These are phyloP conservation scores for Penicillium sp. DNA, from an alignment of 2,329 filamentous ascomycete genomes.

Conservation along the genomic window DNA sequence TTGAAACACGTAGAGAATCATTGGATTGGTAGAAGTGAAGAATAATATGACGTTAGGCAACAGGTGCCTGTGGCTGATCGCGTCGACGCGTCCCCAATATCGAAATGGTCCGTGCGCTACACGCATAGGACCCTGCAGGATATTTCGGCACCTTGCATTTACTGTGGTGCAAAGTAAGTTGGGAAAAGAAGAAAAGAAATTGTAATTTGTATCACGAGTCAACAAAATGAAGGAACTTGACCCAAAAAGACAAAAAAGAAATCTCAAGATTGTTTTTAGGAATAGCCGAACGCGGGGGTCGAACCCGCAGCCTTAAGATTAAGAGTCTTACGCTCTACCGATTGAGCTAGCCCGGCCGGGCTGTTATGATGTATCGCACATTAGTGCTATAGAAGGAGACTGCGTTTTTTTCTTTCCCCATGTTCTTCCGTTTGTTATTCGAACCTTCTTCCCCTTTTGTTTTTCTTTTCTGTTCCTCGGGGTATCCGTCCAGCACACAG, in stretches of 20 bases:
- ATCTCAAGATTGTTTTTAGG: conserved; percentile 16
- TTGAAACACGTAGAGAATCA: conserved; percentile 9
- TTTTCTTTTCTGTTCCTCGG: no score
- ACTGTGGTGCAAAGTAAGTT: neutral
- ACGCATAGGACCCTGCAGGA: neutral
- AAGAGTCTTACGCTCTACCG: conserved; percentile 38
- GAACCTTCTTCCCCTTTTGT: no score
- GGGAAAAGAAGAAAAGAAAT: neutral
- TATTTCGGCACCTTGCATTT: neutral
- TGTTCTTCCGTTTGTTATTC: no score
- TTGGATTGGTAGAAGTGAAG: conserved; percentile 5
- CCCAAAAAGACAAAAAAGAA: neutral
- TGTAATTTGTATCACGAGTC: no score
- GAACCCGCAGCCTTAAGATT: conserved; percentile 41
- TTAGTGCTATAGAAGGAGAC: neutral
- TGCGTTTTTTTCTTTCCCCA: no score
- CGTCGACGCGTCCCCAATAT: conserved; percentile 11
- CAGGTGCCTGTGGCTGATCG: conserved; percentile 2
- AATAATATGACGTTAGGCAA: conserved; percentile 19
- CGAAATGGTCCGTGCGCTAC: conserved; percentile 5
- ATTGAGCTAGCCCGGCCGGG: conserved; percentile 48
- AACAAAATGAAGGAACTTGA: no score
- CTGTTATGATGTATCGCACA: neutral
- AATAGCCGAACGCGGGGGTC: conserved; percentile 43
- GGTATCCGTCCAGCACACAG: no score